phyloP scores from a whole-genome alignment of 202 grass and related monocot genomes.

The Bolboschoenoplectus hybrid region DNA sequence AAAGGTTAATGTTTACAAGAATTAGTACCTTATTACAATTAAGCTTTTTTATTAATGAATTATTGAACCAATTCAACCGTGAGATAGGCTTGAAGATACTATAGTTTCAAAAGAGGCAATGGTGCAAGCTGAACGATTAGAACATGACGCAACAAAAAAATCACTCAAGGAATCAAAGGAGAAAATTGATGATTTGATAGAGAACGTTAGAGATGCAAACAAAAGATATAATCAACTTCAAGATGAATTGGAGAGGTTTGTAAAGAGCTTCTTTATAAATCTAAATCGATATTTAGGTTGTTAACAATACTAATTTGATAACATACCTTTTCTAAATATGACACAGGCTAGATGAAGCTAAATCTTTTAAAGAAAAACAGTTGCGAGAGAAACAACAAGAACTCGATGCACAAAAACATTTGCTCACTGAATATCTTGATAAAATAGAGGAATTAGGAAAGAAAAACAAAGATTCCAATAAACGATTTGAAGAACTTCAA shows the following conservation, averaged over 20 bases:
- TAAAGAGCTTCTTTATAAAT: constrained; percentile 43
- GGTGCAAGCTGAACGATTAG: constrained; percentile 55
- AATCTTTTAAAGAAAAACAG: constrained; percentile 51
- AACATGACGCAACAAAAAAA: constrained; percentile 59
- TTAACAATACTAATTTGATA: neutral
- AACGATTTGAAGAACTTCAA: constrained; percentile 60
- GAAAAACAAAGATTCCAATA: constrained; percentile 71
- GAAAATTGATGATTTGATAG: constrained; percentile 51
- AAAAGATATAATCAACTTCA: constrained; percentile 57
- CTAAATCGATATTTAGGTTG: constrained; percentile 19
- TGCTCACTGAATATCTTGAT: constrained; percentile 64
- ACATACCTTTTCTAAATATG: neutral
- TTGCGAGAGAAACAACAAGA: constrained; percentile 72
- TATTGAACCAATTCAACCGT: constrained; percentile 48
- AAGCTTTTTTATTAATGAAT: constrained; percentile 32
- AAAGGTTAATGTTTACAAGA: constrained; percentile 52
- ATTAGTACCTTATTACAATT: constrained; percentile 39
- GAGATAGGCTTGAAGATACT: constrained; percentile 67
- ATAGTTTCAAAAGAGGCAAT: constrained; percentile 49
- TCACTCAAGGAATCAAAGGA: constrained; percentile 51
- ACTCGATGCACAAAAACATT: constrained; percentile 57
- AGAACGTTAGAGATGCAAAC: constrained; percentile 56
- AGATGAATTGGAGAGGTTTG: constrained; percentile 69
- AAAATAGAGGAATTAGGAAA: constrained; percentile 72
- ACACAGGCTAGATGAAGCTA: constrained; percentile 54